These are phyloP conservation scores for Naganishia friedmannii DNA, from an alignment of 768 basidiomycete species.

Conservation along the genomic window DNA sequence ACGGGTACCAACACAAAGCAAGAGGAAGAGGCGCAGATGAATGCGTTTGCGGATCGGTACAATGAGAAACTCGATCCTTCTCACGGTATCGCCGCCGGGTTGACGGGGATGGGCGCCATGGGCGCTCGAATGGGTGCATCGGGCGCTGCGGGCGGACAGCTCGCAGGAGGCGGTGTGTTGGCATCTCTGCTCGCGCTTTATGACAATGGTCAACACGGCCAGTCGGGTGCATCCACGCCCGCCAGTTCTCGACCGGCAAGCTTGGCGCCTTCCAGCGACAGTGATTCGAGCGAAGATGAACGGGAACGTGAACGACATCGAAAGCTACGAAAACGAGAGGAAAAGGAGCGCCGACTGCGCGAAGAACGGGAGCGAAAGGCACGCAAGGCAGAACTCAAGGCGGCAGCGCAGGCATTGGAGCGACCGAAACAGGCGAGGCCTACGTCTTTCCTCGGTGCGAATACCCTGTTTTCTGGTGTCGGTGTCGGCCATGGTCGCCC, in stretches of 20 bases:
- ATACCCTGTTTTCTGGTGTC: background rate
- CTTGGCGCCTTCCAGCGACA: constrained; percentile 38
- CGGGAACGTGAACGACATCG: constrained; percentile 38
- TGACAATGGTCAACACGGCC: constrained; percentile 43
- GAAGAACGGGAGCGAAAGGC: constrained; percentile 28
- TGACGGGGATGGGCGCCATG: constrained; percentile 25
- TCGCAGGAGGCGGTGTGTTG: constrained; percentile 60
- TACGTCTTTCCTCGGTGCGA: constrained; percentile 9
- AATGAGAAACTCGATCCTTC: constrained; percentile 14
- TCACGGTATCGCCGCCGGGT: constrained; percentile 1
- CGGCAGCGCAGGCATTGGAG: constrained; percentile 1
- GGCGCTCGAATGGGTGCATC: constrained; percentile 29
- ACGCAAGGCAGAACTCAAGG: constrained; percentile 12
- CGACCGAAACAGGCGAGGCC: constrained; percentile 5
- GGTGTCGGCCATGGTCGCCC: background rate
- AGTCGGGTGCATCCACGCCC: constrained; percentile 45
- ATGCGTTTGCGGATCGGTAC: constrained; percentile 39
- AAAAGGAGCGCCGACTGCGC: constrained; percentile 34
- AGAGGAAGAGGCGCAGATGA: constrained; percentile 30
- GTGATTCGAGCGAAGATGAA: constrained; percentile 35
- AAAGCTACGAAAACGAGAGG: constrained; percentile 37
- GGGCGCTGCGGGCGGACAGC: constrained; percentile 7
- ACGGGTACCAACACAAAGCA: background rate
- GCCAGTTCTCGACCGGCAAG: constrained; percentile 47
- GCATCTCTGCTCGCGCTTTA: constrained; percentile 67